Percentiles rank a stretch among this genome's conserved stretches.
Evolutionary conservation across 495 filamentous ascomycete genomes (phyloP).

Genomic region (Penicillium cinerascens): DNA sequence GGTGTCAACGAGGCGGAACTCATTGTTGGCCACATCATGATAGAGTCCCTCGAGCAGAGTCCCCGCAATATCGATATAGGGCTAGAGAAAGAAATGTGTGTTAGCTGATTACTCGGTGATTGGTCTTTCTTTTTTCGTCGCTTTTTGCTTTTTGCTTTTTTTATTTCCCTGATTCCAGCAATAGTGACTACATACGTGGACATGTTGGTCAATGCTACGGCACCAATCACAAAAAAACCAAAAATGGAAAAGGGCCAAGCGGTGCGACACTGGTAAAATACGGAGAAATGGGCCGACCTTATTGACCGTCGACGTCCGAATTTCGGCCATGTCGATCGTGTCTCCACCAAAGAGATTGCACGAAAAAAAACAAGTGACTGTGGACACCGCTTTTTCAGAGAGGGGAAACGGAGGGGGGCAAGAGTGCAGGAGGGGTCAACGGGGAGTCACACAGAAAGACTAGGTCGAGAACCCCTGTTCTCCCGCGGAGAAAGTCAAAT

Average conservation of each 20-base stretch:
- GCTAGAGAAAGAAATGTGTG: conserved; percentile 39
- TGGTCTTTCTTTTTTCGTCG: conserved; percentile 4
- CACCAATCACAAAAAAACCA: conserved; percentile 5
- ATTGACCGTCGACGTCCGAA: conserved; percentile 43
- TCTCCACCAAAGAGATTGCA: background rate
- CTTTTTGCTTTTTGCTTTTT: background rate
- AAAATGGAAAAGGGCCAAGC: conserved; percentile 6
- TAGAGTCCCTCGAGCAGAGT: conserved; percentile 80
- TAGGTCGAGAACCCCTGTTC: conserved; percentile 8
- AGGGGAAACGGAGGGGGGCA: background rate
- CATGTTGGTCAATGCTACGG: background rate
- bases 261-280: conserved; percentile 4
- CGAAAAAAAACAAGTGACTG: background rate
- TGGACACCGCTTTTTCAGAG: conserved; percentile 7
- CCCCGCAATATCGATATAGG: conserved; percentile 71
- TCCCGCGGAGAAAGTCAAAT: background rate
- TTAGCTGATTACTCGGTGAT: conserved; percentile 14
- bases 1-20: conserved; percentile 88
- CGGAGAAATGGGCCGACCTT: conserved; percentile 29
- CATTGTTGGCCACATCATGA: conserved; percentile 64
- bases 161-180: background rate
- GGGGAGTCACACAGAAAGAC: background rate
- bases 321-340: conserved; percentile 31
- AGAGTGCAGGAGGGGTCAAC: background rate
- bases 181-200: too few species aligned